phyloP scores from a whole-genome alignment of 208 protist genomes.

The Wallacemonas rigidus region DNA sequence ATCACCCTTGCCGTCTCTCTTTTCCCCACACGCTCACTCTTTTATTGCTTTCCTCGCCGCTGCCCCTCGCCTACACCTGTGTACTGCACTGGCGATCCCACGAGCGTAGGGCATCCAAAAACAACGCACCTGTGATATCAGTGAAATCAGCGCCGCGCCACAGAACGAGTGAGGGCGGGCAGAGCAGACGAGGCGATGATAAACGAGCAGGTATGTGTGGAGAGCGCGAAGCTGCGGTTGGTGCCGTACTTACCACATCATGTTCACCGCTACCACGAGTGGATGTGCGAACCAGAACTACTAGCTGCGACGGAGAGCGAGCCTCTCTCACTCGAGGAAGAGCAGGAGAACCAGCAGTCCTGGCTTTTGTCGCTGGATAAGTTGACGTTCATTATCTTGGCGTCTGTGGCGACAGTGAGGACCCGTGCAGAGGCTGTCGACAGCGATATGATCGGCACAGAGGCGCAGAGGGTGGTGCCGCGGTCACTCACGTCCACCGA shows the following conservation, averaged over 20 bases:
- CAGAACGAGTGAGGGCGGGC: too few relatives aligned
- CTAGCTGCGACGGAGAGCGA: slow-evolving; percentile 83
- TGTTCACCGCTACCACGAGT: slow-evolving; percentile 85
- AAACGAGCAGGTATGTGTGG: slow-evolving; percentile 72
- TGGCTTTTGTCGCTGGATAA: slow-evolving; percentile 86
- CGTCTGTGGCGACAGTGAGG: slow-evolving; percentile 19
- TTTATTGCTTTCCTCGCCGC: too few relatives aligned
- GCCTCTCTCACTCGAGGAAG: slow-evolving; percentile 81
- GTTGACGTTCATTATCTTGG: slow-evolving; percentile 90
- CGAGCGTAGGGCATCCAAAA: too few relatives aligned
- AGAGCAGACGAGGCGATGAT: slow-evolving; percentile 50
- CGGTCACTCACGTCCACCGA: not conserved
- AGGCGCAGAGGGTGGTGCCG: too few relatives aligned
- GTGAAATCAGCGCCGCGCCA: too few relatives aligned
- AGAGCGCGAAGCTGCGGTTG: slow-evolving; percentile 49
- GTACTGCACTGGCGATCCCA: too few relatives aligned
- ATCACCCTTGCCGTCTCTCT: too few relatives aligned
- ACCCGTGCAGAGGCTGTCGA: too few relatives aligned
- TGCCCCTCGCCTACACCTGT: too few relatives aligned
- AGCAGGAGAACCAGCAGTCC: slow-evolving; percentile 85
- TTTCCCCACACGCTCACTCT: too few relatives aligned
- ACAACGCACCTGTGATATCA: too few relatives aligned
- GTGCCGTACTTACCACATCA: slow-evolving; percentile 87
- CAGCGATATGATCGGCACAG: too few relatives aligned
- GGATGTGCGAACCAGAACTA: slow-evolving; percentile 82